These are phyloP conservation scores for Phytomonas sp. DNA, from an alignment of 208 protist genomes.

Conservation along the genomic window DNA sequence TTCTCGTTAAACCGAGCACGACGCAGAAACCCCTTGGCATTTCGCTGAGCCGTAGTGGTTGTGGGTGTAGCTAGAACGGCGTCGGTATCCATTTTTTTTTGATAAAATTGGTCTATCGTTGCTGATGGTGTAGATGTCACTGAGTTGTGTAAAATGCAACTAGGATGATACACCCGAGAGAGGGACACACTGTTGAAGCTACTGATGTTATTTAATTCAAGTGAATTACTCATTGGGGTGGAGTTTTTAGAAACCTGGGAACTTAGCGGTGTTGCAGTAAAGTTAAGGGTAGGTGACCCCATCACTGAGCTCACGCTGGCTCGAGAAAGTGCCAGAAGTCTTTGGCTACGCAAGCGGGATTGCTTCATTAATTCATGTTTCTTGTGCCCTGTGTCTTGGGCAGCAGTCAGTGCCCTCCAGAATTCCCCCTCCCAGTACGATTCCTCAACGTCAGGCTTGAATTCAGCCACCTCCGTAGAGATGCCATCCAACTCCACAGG, in stretches of 20 bases:
- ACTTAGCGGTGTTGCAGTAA: neutral
- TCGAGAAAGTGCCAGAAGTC: neutral
- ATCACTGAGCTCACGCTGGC: neutral
- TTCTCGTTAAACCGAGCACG: slow-evolving; percentile 40
- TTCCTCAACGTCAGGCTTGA: slow-evolving; percentile 35
- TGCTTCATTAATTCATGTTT: neutral
- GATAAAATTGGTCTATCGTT: neutral
- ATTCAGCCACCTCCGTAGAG: slow-evolving; percentile 25
- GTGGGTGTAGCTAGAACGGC: neutral
- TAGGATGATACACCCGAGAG: neutral
- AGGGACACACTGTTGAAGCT: neutral
- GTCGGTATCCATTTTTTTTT: neutral
- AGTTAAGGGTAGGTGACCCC: slow-evolving; percentile 4
- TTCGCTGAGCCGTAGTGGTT: slow-evolving; percentile 27
- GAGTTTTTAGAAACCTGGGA: neutral
- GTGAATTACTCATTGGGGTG: neutral
- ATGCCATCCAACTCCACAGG: slow-evolving; percentile 41
- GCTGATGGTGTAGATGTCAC: neutral
- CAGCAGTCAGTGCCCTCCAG: slow-evolving; percentile 30
- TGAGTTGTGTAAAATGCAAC: neutral
- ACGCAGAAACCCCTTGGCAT: slow-evolving; percentile 36
- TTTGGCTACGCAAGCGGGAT: neutral
- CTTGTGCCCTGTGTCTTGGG: neutral
- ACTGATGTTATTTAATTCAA: neutral
- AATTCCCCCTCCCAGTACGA: slow-evolving; percentile 58